phyloP scores from a whole-genome alignment of 352 stramenopile species.

The Pythium coloratum region DNA sequence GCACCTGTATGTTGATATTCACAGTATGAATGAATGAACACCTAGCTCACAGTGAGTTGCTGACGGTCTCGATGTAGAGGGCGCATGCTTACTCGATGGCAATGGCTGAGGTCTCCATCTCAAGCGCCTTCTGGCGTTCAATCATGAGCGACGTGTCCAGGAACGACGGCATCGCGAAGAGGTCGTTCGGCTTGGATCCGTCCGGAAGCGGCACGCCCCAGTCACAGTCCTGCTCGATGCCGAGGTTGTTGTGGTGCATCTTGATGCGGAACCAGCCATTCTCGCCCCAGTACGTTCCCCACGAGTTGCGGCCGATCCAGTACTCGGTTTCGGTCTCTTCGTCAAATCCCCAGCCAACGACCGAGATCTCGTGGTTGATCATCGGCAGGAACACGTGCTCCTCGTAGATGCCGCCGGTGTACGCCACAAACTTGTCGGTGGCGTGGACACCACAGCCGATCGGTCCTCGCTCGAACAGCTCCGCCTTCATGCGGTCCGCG shows the following conservation, averaged over 20 bases:
- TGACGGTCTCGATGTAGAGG: background rate
- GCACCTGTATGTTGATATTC: background rate
- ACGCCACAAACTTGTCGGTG: constrained; percentile 83
- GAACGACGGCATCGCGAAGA: constrained; percentile 7
- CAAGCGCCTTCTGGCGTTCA: constrained; percentile 14
- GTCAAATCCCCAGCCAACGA: constrained; percentile 86
- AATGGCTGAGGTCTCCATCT: constrained; percentile 36
- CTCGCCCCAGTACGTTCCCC: constrained; percentile 92
- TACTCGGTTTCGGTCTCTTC: constrained; percentile 88
- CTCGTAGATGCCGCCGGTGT: constrained; percentile 81
- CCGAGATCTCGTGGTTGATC: constrained; percentile 90
- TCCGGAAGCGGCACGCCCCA: constrained; percentile 86
- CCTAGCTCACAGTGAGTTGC: background rate
- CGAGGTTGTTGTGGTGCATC: constrained; percentile 90
- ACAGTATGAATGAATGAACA: background rate
- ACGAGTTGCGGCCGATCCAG: constrained; percentile 92
- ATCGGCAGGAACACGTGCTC: constrained; percentile 80
- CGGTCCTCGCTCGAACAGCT: constrained; percentile 90
- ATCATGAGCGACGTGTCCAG: constrained; percentile 2
- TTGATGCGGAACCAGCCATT: constrained; percentile 92
- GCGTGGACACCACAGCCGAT: constrained; percentile 89
- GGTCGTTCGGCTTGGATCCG: constrained; percentile 57
- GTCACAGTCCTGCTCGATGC: constrained; percentile 88
- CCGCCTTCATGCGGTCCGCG: constrained; percentile 88
- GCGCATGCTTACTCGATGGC: constrained; percentile 35